These are phyloP conservation scores for Pseudonitzschia pungens DNA, from an alignment of 108 stramenopile species.

Conservation along the genomic window DNA sequence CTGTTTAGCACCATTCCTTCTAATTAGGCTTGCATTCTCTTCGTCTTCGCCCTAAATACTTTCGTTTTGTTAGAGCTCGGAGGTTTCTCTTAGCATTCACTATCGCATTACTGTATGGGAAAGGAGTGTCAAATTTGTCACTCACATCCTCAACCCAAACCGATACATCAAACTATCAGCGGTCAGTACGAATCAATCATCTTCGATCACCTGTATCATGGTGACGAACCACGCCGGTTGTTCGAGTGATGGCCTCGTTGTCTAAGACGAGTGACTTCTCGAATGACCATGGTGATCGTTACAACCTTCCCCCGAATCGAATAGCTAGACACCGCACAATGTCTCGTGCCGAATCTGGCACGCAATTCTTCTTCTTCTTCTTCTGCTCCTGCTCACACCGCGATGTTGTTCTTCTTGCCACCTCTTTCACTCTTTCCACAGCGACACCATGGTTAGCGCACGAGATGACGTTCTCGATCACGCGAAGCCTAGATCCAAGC, in stretches of 20 bases:
- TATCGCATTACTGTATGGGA: background rate
- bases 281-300: background rate
- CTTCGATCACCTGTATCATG: background rate
- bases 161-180: background rate
- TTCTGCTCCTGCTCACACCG: too few relatives aligned
- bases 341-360: too few relatives aligned
- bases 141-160: background rate
- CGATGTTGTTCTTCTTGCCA: too few relatives aligned
- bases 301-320: too few relatives aligned
- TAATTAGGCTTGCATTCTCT: slow-evolving; percentile 13
- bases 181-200: background rate
- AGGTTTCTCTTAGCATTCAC: background rate
- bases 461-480: slow-evolving; percentile 2
- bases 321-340: too few relatives aligned
- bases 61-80: slow-evolving; percentile 1
- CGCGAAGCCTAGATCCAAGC: slow-evolving; percentile 30
- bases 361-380: too few relatives aligned
- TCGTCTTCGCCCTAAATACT: slow-evolving; percentile 5
- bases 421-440: background rate
- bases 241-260: too few relatives aligned
- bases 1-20: slow-evolving; percentile 4
- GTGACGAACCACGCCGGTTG: background rate
- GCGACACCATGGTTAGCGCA: slow-evolving; percentile 3
- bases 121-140: background rate
- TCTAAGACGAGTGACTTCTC: background rate